These are phyloP conservation scores for Fusarium sp. DNA, from an alignment of 2,329 filamentous ascomycete genomes.

Conservation along the genomic window DNA sequence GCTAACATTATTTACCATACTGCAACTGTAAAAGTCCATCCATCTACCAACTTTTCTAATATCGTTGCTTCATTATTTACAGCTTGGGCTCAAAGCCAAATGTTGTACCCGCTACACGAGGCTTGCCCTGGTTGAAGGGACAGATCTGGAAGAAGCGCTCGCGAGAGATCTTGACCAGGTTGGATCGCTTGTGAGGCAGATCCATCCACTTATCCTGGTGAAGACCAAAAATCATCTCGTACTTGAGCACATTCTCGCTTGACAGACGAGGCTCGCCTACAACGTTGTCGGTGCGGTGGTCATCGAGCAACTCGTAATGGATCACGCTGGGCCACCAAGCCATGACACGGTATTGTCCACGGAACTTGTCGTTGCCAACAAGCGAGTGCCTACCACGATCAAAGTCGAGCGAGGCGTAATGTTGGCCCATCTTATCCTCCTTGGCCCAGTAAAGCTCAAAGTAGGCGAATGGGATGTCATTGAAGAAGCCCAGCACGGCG, in stretches of 20 bases:
- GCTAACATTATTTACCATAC: slow-evolving; percentile 21
- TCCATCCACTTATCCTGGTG: slow-evolving; percentile 79
- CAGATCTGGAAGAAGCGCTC: slow-evolving; percentile 78
- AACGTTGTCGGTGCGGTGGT: slow-evolving; percentile 66
- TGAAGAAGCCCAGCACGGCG: slow-evolving; percentile 74
- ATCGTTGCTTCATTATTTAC: background rate
- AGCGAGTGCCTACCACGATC: slow-evolving; percentile 70
- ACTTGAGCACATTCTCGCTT: slow-evolving; percentile 75
- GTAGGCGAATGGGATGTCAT: slow-evolving; percentile 78
- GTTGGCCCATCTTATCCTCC: slow-evolving; percentile 68
- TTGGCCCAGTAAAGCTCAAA: slow-evolving; percentile 72
- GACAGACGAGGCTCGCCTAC: slow-evolving; percentile 79
- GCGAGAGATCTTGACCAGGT: slow-evolving; percentile 72
- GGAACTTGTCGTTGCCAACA: slow-evolving; percentile 69
- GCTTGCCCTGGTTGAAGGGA: slow-evolving; percentile 66
- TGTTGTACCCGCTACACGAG: slow-evolving; percentile 64
- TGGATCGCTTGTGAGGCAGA: slow-evolving; percentile 77
- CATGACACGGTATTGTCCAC: slow-evolving; percentile 69
- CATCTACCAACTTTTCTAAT: background rate
- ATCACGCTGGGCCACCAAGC: slow-evolving; percentile 72
- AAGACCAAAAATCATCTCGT: slow-evolving; percentile 80
- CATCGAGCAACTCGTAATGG: slow-evolving; percentile 72
- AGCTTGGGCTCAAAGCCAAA: slow-evolving; percentile 65
- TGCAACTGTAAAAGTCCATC: background rate
- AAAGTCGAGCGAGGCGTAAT: slow-evolving; percentile 66